These are phyloP conservation scores for Brasilioporus rufonigricans DNA, from an alignment of 768 basidiomycete genomes.

Conservation along the genomic window DNA sequence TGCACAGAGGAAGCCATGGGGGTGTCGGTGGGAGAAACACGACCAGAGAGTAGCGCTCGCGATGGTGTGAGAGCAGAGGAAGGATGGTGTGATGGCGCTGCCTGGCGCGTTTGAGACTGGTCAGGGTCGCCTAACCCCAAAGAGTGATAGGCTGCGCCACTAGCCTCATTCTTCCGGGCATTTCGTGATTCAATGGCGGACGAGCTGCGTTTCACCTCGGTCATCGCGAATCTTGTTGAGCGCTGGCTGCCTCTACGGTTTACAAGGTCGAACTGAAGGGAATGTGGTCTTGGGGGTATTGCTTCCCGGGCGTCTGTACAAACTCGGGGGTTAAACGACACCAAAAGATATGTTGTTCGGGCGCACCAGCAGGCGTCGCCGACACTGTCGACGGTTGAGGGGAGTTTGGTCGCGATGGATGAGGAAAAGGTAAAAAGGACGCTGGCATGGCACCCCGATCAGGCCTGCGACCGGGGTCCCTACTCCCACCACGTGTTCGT, in stretches of 20 bases:
- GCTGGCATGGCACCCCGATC: constrained; percentile 17
- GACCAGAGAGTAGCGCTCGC: constrained; percentile 14
- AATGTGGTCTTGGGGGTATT: constrained; percentile 15
- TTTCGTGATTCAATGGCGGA: constrained; percentile 24
- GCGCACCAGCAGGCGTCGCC: constrained; percentile 27
- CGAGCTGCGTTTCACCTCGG: constrained; percentile 25
- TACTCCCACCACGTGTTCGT: constrained; percentile 19
- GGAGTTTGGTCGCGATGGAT: constrained; percentile 21
- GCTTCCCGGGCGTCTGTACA: constrained; percentile 18
- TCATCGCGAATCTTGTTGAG: constrained; percentile 9
- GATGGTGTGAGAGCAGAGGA: constrained; percentile 22
- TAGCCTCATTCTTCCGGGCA: constrained; percentile 10
- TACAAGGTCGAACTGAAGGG: constrained; percentile 21
- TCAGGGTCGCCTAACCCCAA: constrained; percentile 20
- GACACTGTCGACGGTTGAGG: constrained; percentile 21
- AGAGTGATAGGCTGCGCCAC: constrained; percentile 16
- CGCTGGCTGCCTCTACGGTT: constrained; percentile 15
- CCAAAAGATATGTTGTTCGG: not conserved
- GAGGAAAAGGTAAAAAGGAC: constrained; percentile 34
- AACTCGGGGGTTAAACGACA: not conserved
- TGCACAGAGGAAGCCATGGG: constrained; percentile 15
- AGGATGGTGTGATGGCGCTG: constrained; percentile 8
- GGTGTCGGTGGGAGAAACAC: constrained; percentile 3
- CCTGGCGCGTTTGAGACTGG: constrained; percentile 1
- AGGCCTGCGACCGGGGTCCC: constrained; percentile 16